Base-by-base conservation (phyloP, 116 monocot species). In the Dioscorea cayenensis region DNA sequence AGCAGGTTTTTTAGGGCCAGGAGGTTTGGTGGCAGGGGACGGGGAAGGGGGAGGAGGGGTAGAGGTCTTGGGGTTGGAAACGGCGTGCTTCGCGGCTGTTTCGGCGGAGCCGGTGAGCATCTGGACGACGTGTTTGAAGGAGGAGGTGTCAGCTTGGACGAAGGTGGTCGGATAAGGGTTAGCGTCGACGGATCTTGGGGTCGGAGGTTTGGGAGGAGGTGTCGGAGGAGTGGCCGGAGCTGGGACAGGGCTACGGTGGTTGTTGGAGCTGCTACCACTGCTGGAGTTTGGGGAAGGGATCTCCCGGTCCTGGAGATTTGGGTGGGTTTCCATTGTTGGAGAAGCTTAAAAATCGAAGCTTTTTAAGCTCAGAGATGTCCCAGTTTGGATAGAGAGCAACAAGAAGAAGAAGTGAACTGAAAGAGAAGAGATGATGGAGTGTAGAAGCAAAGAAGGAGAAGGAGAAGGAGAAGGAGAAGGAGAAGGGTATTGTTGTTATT, bases 81-180 rank as follows among this genome's bases (percentile, higher is more conserved):
- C 61, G 29, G 60, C 58, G 55, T 43, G 67, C 71, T 78, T 78
- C n/a, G 81, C 55, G 21, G 87, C 64, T 38, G 86, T 80, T 66
- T 82, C 82, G 28, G 81, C 67, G 66, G 90, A 90, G 68, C 95
- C 95, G 64, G 95, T 96, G 74, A 96, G 92, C 95, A 90, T 82
- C 84, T 96, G 95, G 32, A 96, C 95, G 12, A 96, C 88, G 35
- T 96, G 90, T 74, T 92, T 92, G 91, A 96, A 96, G 71, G 85
- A 85, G 22, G 89, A 52, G 65, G 90, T 71, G 80, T 96, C 95
- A 29, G 92, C 92, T 49, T 96, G 95, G 66, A 92, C 70, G 77
- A 96, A 96, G 77, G 92, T 96, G 6, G 90, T 90, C 2, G 95
- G 92, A 75, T 82, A 85, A 6, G 89, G 87, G 61, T 73, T 87